Evolutionary conservation across 2,329 filamentous ascomycete species (phyloP).

Genomic region (Paraphaeosphaeria minitans): DNA sequence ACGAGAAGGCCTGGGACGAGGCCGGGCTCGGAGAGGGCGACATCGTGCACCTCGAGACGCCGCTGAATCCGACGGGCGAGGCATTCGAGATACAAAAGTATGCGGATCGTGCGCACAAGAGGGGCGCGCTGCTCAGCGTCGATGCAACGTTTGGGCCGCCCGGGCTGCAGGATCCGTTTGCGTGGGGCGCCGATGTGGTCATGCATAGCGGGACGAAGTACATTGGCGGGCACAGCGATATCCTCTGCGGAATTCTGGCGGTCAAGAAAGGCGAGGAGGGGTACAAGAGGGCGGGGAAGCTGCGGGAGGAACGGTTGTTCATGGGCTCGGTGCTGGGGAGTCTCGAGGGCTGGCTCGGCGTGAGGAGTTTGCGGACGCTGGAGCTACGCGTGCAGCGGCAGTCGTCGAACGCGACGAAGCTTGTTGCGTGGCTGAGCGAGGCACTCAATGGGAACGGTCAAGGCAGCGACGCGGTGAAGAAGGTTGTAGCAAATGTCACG

Average conservation of each 20-base stretch:
- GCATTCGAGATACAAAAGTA: slow-evolving; percentile 75
- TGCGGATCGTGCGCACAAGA: slow-evolving; percentile 71
- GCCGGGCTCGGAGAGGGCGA: slow-evolving; percentile 76
- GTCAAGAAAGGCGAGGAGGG: slow-evolving; percentile 54
- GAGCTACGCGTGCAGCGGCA: slow-evolving; percentile 82
- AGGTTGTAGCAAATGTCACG: slow-evolving; percentile 64
- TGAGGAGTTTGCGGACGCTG: slow-evolving; percentile 83
- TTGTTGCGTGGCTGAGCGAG: slow-evolving; percentile 74
- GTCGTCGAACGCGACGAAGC: slow-evolving; percentile 68
- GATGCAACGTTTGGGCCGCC: slow-evolving; percentile 95
- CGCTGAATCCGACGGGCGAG: slow-evolving; percentile 86
- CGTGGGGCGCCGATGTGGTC: slow-evolving; percentile 78
- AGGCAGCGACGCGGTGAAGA: slow-evolving; percentile 54
- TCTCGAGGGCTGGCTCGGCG: slow-evolving; percentile 89
- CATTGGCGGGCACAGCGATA: slow-evolving; percentile 90
- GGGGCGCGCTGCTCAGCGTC: slow-evolving; percentile 78
- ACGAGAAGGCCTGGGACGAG: slow-evolving; percentile 61
- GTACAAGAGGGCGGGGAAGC: slow-evolving; percentile 46
- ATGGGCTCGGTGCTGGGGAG: slow-evolving; percentile 86
- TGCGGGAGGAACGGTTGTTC: slow-evolving; percentile 73
- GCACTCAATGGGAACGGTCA: slow-evolving; percentile 51
- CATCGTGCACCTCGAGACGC: slow-evolving; percentile 89
- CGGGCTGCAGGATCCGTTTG: slow-evolving; percentile 83
- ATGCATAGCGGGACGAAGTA: slow-evolving; percentile 98
- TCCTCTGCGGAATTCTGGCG: slow-evolving; percentile 84